Conservation (phyloP, 257 asterid genomes). For the Dorcoceras hygrometricum region DNA sequence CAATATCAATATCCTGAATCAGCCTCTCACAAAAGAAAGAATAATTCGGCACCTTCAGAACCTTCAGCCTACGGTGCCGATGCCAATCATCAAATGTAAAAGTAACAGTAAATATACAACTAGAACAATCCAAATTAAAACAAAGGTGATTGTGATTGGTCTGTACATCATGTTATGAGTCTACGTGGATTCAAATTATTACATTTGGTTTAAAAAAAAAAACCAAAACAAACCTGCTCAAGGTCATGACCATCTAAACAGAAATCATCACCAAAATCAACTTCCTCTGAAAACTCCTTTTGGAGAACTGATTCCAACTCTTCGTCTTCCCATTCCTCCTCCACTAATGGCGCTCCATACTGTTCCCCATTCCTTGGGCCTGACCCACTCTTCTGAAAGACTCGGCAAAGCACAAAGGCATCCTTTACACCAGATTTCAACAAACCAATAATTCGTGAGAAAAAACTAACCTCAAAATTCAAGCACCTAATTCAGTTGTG, state of each 20-base stretch:
- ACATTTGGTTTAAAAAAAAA: too few species aligned
- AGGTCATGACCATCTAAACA: constrained; percentile 68
- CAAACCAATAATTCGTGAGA: constrained; percentile 2
- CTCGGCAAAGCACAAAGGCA: constrained; percentile 77
- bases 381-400: constrained; percentile 95
- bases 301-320: constrained; percentile 46
- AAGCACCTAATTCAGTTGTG: not conserved
- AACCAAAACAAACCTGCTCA: not conserved
- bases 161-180: not conserved
- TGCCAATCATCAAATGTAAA: not conserved
- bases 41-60: not conserved
- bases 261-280: constrained; percentile 49
- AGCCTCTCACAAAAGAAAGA: not conserved
- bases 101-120: too few species aligned
- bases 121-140: not conserved
- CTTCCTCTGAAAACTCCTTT: constrained; percentile 55
- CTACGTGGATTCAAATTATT: too few species aligned
- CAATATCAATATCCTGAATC: not conserved
- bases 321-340: constrained; percentile 88
- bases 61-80: not conserved
- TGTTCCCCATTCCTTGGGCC: constrained; percentile 97
- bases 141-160: not conserved
- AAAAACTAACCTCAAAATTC: constrained; percentile 14
- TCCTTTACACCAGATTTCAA: constrained; percentile 46
- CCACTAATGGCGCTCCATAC: constrained; percentile 89